A percentile compares a stretch with the other conserved stretches of the same genome.
These are phyloP conservation scores for Alternaria dauci DNA, from an alignment of 2,329 filamentous ascomycete genomes.

Conservation along the genomic window DNA sequence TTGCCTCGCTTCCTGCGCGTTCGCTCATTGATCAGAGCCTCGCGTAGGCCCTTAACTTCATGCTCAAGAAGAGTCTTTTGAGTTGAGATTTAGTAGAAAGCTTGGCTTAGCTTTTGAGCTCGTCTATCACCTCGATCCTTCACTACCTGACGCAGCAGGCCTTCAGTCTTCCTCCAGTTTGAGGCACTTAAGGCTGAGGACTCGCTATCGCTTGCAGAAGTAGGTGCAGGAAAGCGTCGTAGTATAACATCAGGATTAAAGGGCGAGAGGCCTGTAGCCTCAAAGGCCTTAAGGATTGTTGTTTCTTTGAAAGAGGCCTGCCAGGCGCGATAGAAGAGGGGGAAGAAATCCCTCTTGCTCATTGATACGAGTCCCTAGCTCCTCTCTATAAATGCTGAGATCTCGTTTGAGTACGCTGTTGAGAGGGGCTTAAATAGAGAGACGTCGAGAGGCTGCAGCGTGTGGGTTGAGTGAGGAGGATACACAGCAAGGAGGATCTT, in stretches of 20 bases:
- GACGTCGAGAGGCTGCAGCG: constrained; percentile 4
- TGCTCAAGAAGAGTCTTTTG: too few relatives aligned
- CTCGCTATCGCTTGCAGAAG: too few relatives aligned
- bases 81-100: too few relatives aligned
- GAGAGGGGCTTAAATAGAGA: constrained; percentile 1
- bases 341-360: constrained; percentile 3
- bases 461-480: background rate
- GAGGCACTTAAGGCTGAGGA: background rate
- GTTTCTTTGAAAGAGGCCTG: constrained; percentile 10
- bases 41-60: background rate
- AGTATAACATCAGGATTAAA: background rate
- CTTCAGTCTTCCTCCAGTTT: background rate
- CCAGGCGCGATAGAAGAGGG: background rate
- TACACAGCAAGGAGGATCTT: constrained; percentile 16
- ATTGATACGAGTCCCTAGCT: background rate
- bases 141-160: too few relatives aligned
- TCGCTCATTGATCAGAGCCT: constrained; percentile 8
- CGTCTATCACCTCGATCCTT: too few relatives aligned
- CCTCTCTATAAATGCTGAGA: background rate
- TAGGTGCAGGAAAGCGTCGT: background rate
- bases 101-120: background rate
- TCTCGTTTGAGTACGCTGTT: background rate
- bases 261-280: constrained; percentile 14
- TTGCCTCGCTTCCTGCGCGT: constrained; percentile 1
- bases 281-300: constrained; percentile 9